These are phyloP conservation scores for Crithidia bombi DNA, from an alignment of 208 protist species.

Conservation along the genomic window DNA sequence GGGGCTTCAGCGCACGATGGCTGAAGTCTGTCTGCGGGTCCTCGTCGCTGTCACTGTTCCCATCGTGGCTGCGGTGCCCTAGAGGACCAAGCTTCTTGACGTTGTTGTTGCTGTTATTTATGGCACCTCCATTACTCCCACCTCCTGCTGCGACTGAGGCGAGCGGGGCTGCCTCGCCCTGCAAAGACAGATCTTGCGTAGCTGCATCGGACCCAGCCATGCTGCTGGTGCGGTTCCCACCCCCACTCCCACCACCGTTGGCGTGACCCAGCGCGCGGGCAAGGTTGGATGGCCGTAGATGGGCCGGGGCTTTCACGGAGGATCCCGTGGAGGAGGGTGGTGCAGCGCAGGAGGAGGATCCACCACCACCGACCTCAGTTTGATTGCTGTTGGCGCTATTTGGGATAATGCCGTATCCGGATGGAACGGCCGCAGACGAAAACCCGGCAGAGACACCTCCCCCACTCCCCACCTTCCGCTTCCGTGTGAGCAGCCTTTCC, in stretches of 20 bases:
- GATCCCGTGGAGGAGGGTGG: background rate
- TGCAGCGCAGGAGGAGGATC: background rate
- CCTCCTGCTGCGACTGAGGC: background rate
- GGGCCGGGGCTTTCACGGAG: slow-evolving; percentile 8
- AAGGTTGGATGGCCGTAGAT: slow-evolving; percentile 23
- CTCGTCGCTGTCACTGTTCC: slow-evolving; percentile 23
- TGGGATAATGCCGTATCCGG: slow-evolving; percentile 7
- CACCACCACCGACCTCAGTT: background rate
- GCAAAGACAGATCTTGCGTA: slow-evolving; percentile 3
- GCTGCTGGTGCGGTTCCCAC: background rate
- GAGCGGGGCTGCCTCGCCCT: slow-evolving; percentile 26
- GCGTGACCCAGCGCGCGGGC: slow-evolving; percentile 28
- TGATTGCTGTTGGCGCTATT: background rate
- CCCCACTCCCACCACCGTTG: background rate
- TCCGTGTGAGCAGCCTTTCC: slow-evolving; percentile 48
- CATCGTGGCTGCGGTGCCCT: background rate
- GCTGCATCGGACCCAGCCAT: background rate
- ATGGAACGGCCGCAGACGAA: background rate
- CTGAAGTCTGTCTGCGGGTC: slow-evolving; percentile 37
- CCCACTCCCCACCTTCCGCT: slow-evolving; percentile 18
- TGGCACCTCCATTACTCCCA: no score
- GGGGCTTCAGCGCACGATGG: slow-evolving; percentile 68
- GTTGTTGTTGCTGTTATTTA: background rate
- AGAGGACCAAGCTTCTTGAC: no score
- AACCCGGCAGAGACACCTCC: background rate